Base-by-base conservation (phyloP, 2,329 filamentous ascomycete species). In the Alternaria sp. region DNA sequence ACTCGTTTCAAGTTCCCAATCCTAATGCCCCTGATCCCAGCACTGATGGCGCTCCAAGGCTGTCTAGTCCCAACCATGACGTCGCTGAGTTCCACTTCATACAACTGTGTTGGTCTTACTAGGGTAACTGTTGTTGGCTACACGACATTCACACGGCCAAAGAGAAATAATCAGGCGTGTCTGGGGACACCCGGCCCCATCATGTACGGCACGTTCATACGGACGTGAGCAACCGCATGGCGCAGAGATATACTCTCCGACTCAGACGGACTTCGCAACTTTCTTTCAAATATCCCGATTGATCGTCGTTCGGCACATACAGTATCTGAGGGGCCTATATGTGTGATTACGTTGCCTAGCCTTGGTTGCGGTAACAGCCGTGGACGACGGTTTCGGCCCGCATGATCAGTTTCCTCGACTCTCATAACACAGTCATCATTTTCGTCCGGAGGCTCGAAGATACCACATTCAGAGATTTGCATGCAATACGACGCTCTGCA, bases 1-100 rank as follows among this genome's bases (percentile, higher is more conserved):
- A 25, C n/a, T 53, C 44, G 54, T 52, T 52, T 57, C 46, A 27
- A 34, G 27, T 28, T 30, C 20, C 46, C 32, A 28, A 16, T 48
- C 52, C 7, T 27, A 0, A 27, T 7, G 25, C n/a, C 22, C 44
- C 34, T 9, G 41, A 45, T 51, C 41, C 28, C 9, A 28, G 9
- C 38, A 28, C 38, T 28, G 25, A 30, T 48, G 30, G 30, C 40
- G 25, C 16, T 41, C 27, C 46, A 50, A 36, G 53, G 25, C 27
- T 25, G 18, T 32, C 40, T 51, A 18, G 41, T 28, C 30, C 25
- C 27, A 11, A 50, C 27, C 11, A 38, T 60, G 50, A 52, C 36
- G 32, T 41, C 40, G 40, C 54, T 30, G 40, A 40, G 18, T 41
- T 38, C 45, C 45, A 22, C 43, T 32, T 25, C 41, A 41, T 41